Base-by-base conservation (phyloP, 225 moss, liverwort and hornwort genomes). In the Neckera pumila region DNA sequence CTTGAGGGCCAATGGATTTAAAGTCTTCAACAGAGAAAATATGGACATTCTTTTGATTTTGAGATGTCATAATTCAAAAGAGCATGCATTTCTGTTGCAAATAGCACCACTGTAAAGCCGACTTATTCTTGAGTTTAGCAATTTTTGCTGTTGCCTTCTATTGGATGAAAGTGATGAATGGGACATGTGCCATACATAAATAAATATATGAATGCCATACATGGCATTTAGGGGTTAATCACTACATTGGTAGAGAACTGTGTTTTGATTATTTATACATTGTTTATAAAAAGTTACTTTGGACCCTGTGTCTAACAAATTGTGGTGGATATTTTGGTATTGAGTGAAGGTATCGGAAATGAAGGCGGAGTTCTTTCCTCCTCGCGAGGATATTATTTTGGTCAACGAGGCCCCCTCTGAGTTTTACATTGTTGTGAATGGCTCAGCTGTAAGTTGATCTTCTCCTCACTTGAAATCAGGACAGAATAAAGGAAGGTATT, bases 381-480 rank as follows among this genome's bases (percentile, higher is more conserved):
- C 97, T 54, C 91, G 91, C 69, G 97, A 97, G 86, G 97, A 97
- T 49, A 93, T 99, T 25, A 96, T 99, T 61, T 87, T 95, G 56
- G 91, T 94, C 65, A 97, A 97, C 70, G 97, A 97, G 90, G 96
- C 97, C 49, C 99, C 99, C 79, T 95, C 99, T n/a, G 97, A 96
- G 84, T 93, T 99, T 86, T 99, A 97, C 87, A 93, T 99, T n/a
- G 40, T 99, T 71, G 97, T 99, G 60, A 95, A 96, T 22, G 99
- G 99, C 87, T 80, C 88, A 62, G 96, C 92, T 89, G 98, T 98
- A 89, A 93, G 98, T 95, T 84, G 79, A 73, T 80, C 73, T 74
- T 76, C 62, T 34, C 76, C 30, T 76, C 18, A 42, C 76, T 62
- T 69, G 69, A 45, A 85, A 61, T 74, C 54, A 70, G 60, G 14